These are phyloP conservation scores for Takashimella koratensis DNA, from an alignment of 1,284 basidiomycete genomes.

Conservation along the genomic window DNA sequence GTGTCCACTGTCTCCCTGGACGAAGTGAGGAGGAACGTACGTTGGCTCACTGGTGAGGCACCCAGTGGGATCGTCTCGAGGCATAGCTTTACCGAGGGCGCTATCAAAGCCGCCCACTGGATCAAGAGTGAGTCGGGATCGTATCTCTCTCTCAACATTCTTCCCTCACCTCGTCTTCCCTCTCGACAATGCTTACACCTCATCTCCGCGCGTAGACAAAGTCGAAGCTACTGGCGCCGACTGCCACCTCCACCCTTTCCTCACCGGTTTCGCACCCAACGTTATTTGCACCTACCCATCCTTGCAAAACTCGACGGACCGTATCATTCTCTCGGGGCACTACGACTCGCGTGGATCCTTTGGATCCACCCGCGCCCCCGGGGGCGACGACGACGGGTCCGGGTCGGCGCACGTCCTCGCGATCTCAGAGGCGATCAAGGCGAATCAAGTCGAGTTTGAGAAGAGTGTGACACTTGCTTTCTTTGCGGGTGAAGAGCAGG, in stretches of 20 bases:
- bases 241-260: slow-evolving; percentile 65
- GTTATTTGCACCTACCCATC: slow-evolving; percentile 61
- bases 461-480: slow-evolving; percentile 47
- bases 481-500: slow-evolving; percentile 54
- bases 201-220: slow-evolving; percentile 19
- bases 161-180: not conserved
- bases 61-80: slow-evolving; percentile 60
- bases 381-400: slow-evolving; percentile 70
- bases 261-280: slow-evolving; percentile 72
- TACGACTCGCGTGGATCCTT: slow-evolving; percentile 84
- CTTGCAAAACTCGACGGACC: slow-evolving; percentile 48
- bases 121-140: slow-evolving; percentile 54
- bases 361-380: slow-evolving; percentile 67
- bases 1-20: slow-evolving; percentile 58
- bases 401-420: slow-evolving; percentile 62
- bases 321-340: slow-evolving; percentile 67
- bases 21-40: slow-evolving; percentile 65
- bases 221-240: slow-evolving; percentile 69
- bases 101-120: slow-evolving; percentile 68
- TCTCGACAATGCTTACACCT: not conserved
- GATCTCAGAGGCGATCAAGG: slow-evolving; percentile 66
- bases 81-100: slow-evolving; percentile 71
- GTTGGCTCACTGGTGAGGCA: slow-evolving; percentile 78
- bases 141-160: not conserved
- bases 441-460: slow-evolving; percentile 56